Evolutionary conservation across 2,329 filamentous ascomycete species (phyloP), one percentile per base, ranked within the genome.

Genomic region (Colletotrichum sp.): DNA sequence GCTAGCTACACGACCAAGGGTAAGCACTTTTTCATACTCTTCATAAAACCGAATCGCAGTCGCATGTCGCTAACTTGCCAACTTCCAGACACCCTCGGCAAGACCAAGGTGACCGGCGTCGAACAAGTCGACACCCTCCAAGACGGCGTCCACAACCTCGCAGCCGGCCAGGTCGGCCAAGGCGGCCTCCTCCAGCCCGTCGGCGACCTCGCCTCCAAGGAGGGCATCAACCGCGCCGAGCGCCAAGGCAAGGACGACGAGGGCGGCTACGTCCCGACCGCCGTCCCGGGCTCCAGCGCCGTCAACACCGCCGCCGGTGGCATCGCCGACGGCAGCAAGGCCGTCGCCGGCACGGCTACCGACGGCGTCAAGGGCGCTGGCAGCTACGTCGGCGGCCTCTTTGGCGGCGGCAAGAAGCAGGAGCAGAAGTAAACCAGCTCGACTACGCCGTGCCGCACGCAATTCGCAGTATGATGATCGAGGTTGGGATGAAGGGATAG

Each of bases 1-100:
- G 90, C 93, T 7, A 93, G 90, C 82, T 95, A 95, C 80, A 87
- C 91, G 7, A 89, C 93, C 3, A 94, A 93, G 84, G 89, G 93
- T 94, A 83, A 39, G 86, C 83, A n/a, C 3, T 10, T 13, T 34
- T 34, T 12, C 30, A 6, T 32, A 13, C 10, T 24, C 67, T 15
- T 39, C 28, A 6, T 68, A 34, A 0, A 10, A n/a, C 0, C 26
- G 13, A 34, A n/a, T 3, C 12, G 30, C 0, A 7, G 13, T 18
- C 2, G 24, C n/a, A 18, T 8, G 7, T 10, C 12, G 24, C 67
- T 74, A 34, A 73, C 59, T 15, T 9, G 57, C 3, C 0, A 32
- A 16, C 8, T 21, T 18, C 72, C 79, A 94, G 93, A 94, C 75
- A 88, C 90, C 77, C 91, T 95, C 77, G 87, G 90, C 85, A 92